These are phyloP conservation scores for Solanum corneliomulleri DNA, from an alignment of 257 asterid species.

Conservation along the genomic window DNA sequence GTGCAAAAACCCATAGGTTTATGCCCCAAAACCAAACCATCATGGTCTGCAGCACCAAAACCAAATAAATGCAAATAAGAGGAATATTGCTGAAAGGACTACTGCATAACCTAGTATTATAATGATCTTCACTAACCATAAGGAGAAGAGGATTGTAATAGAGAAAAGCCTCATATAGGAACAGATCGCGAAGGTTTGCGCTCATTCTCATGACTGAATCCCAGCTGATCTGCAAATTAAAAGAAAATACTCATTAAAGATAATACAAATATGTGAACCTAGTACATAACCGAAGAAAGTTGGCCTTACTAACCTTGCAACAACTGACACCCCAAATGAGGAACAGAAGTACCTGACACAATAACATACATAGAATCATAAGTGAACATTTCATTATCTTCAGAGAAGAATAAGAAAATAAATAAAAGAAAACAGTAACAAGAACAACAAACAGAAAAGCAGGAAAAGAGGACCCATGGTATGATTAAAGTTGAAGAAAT, in stretches of 20 bases:
- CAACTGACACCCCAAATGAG: slow-evolving; percentile 74
- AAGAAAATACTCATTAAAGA: background rate
- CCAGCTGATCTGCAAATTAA: slow-evolving; percentile 79
- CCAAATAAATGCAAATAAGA: slow-evolving; percentile 8
- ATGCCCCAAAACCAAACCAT: slow-evolving; percentile 97
- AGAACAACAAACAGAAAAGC: background rate
- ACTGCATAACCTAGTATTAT: background rate
- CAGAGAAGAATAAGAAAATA: background rate
- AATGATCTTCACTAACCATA: slow-evolving; percentile 60
- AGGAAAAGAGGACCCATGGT: background rate
- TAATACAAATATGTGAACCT: background rate
- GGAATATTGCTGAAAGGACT: background rate
- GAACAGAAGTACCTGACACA: slow-evolving; percentile 68
- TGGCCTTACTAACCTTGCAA: slow-evolving; percentile 68
- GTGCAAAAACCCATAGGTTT: slow-evolving; percentile 86
- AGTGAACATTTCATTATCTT: background rate
- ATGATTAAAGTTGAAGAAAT: background rate
- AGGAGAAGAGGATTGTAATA: slow-evolving; percentile 96
- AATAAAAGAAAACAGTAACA: background rate
- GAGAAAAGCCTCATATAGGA: slow-evolving; percentile 93
- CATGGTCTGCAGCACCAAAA: slow-evolving; percentile 63
- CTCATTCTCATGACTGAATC: slow-evolving; percentile 99
- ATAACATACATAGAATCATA: background rate
- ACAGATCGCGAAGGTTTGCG: slow-evolving; percentile 76
- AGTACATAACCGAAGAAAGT: background rate